A percentile compares a stretch with the other conserved stretches of the same genome.
Evolutionary conservation across 805 yeast species (phyloP).

Genomic region (Candida berthetii): DNA sequence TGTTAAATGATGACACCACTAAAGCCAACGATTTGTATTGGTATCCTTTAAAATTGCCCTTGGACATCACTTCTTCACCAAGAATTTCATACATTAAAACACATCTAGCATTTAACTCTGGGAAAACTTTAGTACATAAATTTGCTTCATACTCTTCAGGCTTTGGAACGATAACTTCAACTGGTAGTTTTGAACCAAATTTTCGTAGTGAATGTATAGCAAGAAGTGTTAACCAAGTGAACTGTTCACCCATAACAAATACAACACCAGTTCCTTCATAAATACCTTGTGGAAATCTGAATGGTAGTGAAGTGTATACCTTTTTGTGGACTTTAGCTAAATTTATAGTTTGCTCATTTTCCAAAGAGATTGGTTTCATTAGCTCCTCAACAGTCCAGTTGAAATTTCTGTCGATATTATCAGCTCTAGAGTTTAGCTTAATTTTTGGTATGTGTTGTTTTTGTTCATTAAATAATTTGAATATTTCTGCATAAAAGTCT

Average conservation of each 20-base stretch:
- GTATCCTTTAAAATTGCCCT: constrained; percentile 34
- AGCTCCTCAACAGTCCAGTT: no score
- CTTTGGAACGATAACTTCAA: constrained; percentile 71
- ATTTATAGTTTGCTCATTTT: no score
- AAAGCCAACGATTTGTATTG: constrained; percentile 68
- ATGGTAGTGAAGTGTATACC: background rate
- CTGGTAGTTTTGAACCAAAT: constrained; percentile 60
- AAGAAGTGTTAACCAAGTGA: constrained; percentile 50
- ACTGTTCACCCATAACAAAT: constrained; percentile 64
- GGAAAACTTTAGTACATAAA: constrained; percentile 56
- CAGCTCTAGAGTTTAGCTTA: no score
- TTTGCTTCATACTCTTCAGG: constrained; percentile 61
- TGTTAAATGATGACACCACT: constrained; percentile 66
- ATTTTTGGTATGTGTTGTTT: no score
- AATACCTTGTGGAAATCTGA: background rate
- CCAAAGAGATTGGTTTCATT: no score
- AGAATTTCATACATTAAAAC: constrained; percentile 47
- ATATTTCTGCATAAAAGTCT: no score
- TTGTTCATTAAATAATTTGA: no score
- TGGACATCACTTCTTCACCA: constrained; percentile 15
- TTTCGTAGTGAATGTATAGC: constrained; percentile 48
- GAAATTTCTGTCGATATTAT: no score
- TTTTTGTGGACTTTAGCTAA: background rate
- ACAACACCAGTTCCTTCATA: constrained; percentile 44
- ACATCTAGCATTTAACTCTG: constrained; percentile 54